Conservation (phyloP, 805 yeast genomes). For the Ogataea polymorpha region DNA sequence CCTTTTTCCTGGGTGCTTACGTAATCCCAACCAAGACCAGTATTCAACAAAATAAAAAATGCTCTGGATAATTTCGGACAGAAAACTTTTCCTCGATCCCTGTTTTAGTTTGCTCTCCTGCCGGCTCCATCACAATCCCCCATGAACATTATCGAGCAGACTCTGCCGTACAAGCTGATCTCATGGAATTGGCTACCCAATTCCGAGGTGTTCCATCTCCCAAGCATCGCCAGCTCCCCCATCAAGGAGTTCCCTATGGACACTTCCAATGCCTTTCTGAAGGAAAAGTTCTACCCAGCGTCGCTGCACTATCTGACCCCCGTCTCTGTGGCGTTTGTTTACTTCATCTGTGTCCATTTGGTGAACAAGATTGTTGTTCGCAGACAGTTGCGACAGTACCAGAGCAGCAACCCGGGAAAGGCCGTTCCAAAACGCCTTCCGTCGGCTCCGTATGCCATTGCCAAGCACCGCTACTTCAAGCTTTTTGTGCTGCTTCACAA, state of each 20-base stretch:
- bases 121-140: not conserved
- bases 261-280: slow-evolving; percentile 21
- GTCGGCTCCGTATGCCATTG: slow-evolving; percentile 51
- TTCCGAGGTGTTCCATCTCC: slow-evolving; percentile 26
- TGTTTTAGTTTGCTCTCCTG: not conserved
- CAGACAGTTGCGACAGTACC: slow-evolving; percentile 40
- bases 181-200: slow-evolving; percentile 26
- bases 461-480: slow-evolving; percentile 46
- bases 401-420: slow-evolving; percentile 25
- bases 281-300: slow-evolving; percentile 34
- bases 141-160: slow-evolving; percentile 8
- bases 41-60: slow-evolving; percentile 1
- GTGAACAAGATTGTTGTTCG: slow-evolving; percentile 46
- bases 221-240: slow-evolving; percentile 22
- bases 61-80: not conserved
- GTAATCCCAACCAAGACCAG: not conserved
- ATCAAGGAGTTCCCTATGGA: slow-evolving; percentile 29
- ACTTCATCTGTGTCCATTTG: slow-evolving; percentile 56
- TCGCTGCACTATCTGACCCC: slow-evolving; percentile 54
- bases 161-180: slow-evolving; percentile 17
- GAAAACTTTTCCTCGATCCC: slow-evolving; percentile 2
- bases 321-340: slow-evolving; percentile 51
- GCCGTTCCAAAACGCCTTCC: slow-evolving; percentile 38
- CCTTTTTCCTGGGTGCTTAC: not conserved
- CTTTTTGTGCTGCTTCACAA: slow-evolving; percentile 59